Base-by-base conservation (phyloP, 768 basidiomycete genomes). In the Melanogaster broomeanus region DNA sequence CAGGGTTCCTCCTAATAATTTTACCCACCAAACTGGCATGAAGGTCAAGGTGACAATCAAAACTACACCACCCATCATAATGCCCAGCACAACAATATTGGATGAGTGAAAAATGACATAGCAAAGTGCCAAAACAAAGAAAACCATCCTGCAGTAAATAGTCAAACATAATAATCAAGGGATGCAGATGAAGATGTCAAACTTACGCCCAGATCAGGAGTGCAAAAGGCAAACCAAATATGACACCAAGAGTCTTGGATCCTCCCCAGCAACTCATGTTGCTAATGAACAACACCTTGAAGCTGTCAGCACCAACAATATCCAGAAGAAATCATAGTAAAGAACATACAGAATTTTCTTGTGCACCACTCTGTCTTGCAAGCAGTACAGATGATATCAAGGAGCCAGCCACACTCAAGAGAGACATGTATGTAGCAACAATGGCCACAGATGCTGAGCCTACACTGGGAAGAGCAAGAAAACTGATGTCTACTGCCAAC, bases 401-500 rank as follows among this genome's bases (percentile, higher is more conserved):
- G 41, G 67, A 67, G 2, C 67, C 69, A 21, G 75, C 53, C 43
- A 63, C 69, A 21, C 66, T 58, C 10, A 75, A 42, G 6, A 67
- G 68, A 0, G 77, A 77, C 10, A 72, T 49, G 42, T 75, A 77
- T 48, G 67, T 71, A 8, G 70, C 58, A 15, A 75, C 67, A 41
- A 63, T 1, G 57, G 43, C 7, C 49, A 65, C 10, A 66, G 40
- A 42, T 15, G 42, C 40, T 8, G 18, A 39, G 1, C 9, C 12
- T 16, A 27, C 41, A 31, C 69, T 66, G 15, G 76, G 76, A n/a
- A 83, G 80, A 10, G 79, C 76, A 9, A 84, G 61, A 55, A 82
- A 80, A 0, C 75, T 76, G 1, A 83, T 75, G 43, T 81, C 80
- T 2, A 77, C 77, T n/a, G 75, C 76, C 9, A 82, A 62, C 37